Evolutionary conservation across 257 asterid species (phyloP).

Genomic region (Echites panduratus): DNA sequence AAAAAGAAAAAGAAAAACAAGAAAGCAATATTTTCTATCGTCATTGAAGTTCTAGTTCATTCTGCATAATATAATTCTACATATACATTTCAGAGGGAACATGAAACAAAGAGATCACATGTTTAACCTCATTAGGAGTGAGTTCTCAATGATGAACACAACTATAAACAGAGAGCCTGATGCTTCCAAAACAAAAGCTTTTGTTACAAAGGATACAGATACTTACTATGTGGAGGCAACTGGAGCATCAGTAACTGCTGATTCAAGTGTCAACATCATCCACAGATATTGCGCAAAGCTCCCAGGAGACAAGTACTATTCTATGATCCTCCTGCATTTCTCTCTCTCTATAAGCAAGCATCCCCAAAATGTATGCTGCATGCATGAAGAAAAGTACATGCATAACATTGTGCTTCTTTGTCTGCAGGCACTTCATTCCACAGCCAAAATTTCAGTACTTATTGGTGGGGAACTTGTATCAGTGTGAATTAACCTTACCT

Average conservation of each 20-base stretch:
- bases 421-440: slow-evolving; percentile 41
- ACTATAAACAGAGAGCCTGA: slow-evolving; percentile 35
- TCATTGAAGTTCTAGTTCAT: slow-evolving; percentile 2
- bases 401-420: slow-evolving; percentile 3
- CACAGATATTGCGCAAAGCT: slow-evolving; percentile 62
- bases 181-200: slow-evolving; percentile 27
- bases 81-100: slow-evolving; percentile 61
- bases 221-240: slow-evolving; percentile 56
- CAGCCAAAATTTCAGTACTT: slow-evolving; percentile 51
- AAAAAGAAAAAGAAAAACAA: background rate
- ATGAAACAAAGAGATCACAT: slow-evolving; percentile 49
- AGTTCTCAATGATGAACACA: slow-evolving; percentile 39
- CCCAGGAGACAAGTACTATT: slow-evolving; percentile 54
- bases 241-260: slow-evolving; percentile 61
- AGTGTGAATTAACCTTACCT: slow-evolving; percentile 66
- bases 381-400: background rate
- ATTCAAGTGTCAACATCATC: slow-evolving; percentile 63
- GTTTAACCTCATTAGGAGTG: slow-evolving; percentile 45
- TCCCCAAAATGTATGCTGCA: background rate
- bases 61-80: background rate
- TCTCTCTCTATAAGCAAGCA: background rate
- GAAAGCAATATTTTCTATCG: background rate
- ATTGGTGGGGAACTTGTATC: slow-evolving; percentile 40
- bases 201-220: slow-evolving; percentile 27
- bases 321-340: background rate